Evolutionary conservation across 2,329 filamentous ascomycete species (phyloP).

Genomic region (Monosporascus ibericus): DNA sequence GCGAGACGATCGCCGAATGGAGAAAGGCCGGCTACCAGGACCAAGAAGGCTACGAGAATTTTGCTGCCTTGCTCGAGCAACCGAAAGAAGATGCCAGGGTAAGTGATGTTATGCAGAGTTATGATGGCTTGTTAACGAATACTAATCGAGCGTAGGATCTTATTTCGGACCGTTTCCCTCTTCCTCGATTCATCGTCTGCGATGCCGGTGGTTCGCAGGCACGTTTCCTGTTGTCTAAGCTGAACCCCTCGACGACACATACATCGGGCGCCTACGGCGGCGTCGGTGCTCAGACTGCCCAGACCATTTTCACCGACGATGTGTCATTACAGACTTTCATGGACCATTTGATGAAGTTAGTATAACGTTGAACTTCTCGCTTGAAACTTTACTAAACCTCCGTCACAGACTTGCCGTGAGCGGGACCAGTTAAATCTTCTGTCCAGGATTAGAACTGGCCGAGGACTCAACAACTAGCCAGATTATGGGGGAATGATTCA

Average conservation of each 20-base stretch:
- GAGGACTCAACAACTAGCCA: background rate
- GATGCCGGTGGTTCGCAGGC: slow-evolving; percentile 98
- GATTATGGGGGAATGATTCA: slow-evolving; percentile 2
- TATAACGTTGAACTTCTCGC: slow-evolving; percentile 13
- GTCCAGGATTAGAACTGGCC: background rate
- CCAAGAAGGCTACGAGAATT: slow-evolving; percentile 97
- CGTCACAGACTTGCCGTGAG: slow-evolving; percentile 51
- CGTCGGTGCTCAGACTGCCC: slow-evolving; percentile 75
- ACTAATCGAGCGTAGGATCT: slow-evolving; percentile 59
- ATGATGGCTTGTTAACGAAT: slow-evolving; percentile 9
- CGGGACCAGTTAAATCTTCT: slow-evolving; percentile 47
- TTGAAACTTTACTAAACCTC: slow-evolving; percentile 9
- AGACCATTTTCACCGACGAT: slow-evolving; percentile 98
- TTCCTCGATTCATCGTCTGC: slow-evolving; percentile 96
- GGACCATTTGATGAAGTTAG: slow-evolving; percentile 99
- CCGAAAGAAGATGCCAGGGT: slow-evolving; percentile 96
- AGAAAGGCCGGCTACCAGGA: slow-evolving; percentile 96
- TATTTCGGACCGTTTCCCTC: slow-evolving; percentile 94
- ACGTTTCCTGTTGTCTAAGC: slow-evolving; percentile 91
- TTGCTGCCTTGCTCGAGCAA: slow-evolving; percentile 77
- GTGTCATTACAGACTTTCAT: slow-evolving; percentile 98
- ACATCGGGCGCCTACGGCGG: slow-evolving; percentile 89
- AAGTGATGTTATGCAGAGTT: slow-evolving; percentile 32
- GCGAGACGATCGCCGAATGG: slow-evolving; percentile 97
- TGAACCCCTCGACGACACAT: slow-evolving; percentile 96